phyloP scores from a whole-genome alignment of 176 grass and related monocot genomes.

The Thinopyrum elongatum region DNA sequence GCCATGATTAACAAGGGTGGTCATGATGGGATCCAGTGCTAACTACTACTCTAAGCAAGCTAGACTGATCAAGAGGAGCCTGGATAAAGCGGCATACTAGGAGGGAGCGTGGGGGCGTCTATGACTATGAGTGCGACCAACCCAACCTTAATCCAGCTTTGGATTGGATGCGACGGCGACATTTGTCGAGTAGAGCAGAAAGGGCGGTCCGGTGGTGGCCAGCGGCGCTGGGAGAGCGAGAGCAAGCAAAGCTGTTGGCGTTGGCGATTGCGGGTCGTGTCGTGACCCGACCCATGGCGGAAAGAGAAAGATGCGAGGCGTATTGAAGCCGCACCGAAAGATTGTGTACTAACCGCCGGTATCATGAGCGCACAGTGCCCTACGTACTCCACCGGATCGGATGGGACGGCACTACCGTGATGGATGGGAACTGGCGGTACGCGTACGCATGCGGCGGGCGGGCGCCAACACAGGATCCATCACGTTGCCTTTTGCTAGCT shows the following conservation, averaged over 20 bases:
- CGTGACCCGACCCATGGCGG: not conserved
- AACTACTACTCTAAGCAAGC: slow-evolving; percentile 1
- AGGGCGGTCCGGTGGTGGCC: not conserved
- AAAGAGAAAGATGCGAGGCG: not conserved
- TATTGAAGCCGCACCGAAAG: slow-evolving; percentile 31
- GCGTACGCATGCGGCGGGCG: not conserved
- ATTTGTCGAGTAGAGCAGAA: not conserved
- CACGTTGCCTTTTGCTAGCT: no score
- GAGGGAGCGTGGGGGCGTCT: not conserved
- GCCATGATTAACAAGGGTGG: slow-evolving; percentile 19
- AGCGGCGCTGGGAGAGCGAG: not conserved
- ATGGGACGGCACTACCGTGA: not conserved
- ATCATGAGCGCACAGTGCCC: slow-evolving; percentile 22
- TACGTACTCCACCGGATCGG: not conserved
- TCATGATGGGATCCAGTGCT: slow-evolving; percentile 10
- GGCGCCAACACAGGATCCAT: not conserved
- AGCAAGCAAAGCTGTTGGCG: not conserved
- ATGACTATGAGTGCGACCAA: not conserved
- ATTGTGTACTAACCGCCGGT: not conserved
- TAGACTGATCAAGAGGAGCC: not conserved
- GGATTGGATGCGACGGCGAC: not conserved
- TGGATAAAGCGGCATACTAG: not conserved
- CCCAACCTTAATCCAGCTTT: slow-evolving; percentile 10
- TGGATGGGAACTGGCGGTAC: not conserved
- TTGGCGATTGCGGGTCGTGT: not conserved